Evolutionary conservation across 2,329 filamentous ascomycete genomes (phyloP).

Genomic region (Achaetomium macrosporum): DNA sequence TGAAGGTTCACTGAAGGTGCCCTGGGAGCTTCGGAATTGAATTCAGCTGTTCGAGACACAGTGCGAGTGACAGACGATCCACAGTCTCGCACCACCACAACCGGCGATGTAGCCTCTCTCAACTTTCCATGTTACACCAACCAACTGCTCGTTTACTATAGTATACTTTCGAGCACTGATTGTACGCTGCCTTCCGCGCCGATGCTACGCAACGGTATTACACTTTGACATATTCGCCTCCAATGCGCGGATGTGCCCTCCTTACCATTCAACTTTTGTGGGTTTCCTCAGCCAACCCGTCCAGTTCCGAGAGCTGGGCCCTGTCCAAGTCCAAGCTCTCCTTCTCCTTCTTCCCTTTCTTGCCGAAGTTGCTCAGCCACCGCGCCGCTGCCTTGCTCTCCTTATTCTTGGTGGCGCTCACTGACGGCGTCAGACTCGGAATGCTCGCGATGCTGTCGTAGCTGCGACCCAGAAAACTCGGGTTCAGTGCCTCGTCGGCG

Average conservation of each 20-base stretch:
- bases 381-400: slow-evolving; percentile 35
- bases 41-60: neutral
- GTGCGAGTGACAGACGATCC: neutral
- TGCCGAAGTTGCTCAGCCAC: slow-evolving; percentile 47
- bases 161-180: neutral
- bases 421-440: slow-evolving; percentile 47
- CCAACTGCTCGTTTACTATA: neutral
- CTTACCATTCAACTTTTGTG: neutral
- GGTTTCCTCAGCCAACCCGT: slow-evolving; percentile 11
- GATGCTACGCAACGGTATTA: slow-evolving; percentile 8
- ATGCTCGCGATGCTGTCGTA: slow-evolving; percentile 53
- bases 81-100: neutral
- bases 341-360: slow-evolving; percentile 55
- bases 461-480: slow-evolving; percentile 45
- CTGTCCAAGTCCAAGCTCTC: slow-evolving; percentile 50
- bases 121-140: too few relatives aligned
- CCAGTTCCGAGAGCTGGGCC: slow-evolving; percentile 23
- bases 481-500: slow-evolving; percentile 38
- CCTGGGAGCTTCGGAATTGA: neutral
- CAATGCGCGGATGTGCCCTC: neutral
- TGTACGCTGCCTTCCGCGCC: neutral
- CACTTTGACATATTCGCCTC: neutral
- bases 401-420: slow-evolving; percentile 33
- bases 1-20: too few relatives aligned
- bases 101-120: too few relatives aligned